phyloP scores from a whole-genome alignment of 352 stramenopile genomes.

The Globisporangium radiosum region DNA sequence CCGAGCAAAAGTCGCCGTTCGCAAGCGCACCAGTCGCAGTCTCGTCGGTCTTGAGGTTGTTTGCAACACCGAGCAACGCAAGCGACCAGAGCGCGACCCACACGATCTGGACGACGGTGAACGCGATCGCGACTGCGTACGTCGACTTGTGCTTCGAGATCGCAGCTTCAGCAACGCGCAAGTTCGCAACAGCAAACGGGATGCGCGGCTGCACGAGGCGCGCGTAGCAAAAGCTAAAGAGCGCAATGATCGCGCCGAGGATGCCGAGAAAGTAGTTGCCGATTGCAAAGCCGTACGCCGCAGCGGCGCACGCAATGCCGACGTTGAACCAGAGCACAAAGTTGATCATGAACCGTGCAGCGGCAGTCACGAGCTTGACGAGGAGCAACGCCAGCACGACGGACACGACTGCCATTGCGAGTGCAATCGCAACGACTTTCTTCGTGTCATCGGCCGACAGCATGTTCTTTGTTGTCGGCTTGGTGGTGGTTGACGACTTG shows the following conservation, averaged over 20 bases:
- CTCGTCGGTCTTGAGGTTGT: slow-evolving; percentile 53
- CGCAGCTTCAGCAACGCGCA: slow-evolving; percentile 82
- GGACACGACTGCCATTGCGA: slow-evolving; percentile 49
- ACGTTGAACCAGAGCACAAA: slow-evolving; percentile 88
- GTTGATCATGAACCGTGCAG: slow-evolving; percentile 76
- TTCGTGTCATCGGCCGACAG: slow-evolving; percentile 58
- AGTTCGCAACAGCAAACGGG: slow-evolving; percentile 91
- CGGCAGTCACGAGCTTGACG: slow-evolving; percentile 78
- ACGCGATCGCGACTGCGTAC: slow-evolving; percentile 82
- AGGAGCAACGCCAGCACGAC: slow-evolving; percentile 53
- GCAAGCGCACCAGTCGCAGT: slow-evolving; percentile 9
- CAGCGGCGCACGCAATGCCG: slow-evolving; percentile 52
- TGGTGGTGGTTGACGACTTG: slow-evolving; percentile 10
- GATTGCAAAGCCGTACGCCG: slow-evolving; percentile 62
- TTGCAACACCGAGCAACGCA: slow-evolving; percentile 82
- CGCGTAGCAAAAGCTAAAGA: slow-evolving; percentile 85
- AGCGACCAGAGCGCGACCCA: slow-evolving; percentile 89
- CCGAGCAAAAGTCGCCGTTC: slow-evolving; percentile 18
- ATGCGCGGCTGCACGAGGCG: slow-evolving; percentile 85
- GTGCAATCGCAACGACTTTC: slow-evolving; percentile 41
- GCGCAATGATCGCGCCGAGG: slow-evolving; percentile 47
- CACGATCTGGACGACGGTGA: slow-evolving; percentile 83
- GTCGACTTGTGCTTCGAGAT: slow-evolving; percentile 88
- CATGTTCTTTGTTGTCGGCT: slow-evolving; percentile 25
- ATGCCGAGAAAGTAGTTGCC: slow-evolving; percentile 65